A percentile compares a stretch with the other conserved stretches of the same genome.
These are phyloP conservation scores for Ophiostoma angusticollis DNA, from an alignment of 2,329 filamentous ascomycete genomes.

Conservation along the genomic window DNA sequence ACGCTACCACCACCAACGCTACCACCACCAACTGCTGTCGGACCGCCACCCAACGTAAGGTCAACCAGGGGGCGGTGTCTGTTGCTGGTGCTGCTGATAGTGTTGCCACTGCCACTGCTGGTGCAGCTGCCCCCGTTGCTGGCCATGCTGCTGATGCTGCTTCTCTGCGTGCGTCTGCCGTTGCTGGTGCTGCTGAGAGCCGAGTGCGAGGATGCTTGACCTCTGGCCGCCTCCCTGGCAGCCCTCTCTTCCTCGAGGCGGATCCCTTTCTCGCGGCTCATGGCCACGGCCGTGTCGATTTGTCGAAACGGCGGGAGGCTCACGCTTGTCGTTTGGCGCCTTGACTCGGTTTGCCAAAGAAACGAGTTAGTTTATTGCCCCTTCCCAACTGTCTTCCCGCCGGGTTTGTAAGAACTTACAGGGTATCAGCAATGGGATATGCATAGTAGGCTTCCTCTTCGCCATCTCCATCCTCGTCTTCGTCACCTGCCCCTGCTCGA, in stretches of 20 bases:
- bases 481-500: no score
- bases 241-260: constrained; percentile 3
- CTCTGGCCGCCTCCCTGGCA: not conserved
- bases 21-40: no score
- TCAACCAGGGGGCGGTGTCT: no score
- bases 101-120: constrained; percentile 4
- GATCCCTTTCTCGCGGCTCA: constrained; percentile 8
- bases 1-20: no score
- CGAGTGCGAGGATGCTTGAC: constrained; percentile 1
- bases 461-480: no score
- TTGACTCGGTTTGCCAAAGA: no score
- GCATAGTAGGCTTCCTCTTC: no score
- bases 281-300: constrained; percentile 7
- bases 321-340: constrained; percentile 5
- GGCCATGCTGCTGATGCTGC: constrained; percentile 7
- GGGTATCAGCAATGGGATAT: no score
- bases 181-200: not conserved
- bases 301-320: constrained; percentile 11
- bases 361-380: not conserved
- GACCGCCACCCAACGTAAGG: no score
- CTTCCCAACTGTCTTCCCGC: no score
- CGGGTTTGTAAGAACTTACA: constrained; percentile 14
- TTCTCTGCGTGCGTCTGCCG: not conserved
- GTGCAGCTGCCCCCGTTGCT: constrained; percentile 5
- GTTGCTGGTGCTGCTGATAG: no score